Base-by-base conservation (phyloP, 2,329 filamentous ascomycete species). In the Microascus cirrosus region DNA sequence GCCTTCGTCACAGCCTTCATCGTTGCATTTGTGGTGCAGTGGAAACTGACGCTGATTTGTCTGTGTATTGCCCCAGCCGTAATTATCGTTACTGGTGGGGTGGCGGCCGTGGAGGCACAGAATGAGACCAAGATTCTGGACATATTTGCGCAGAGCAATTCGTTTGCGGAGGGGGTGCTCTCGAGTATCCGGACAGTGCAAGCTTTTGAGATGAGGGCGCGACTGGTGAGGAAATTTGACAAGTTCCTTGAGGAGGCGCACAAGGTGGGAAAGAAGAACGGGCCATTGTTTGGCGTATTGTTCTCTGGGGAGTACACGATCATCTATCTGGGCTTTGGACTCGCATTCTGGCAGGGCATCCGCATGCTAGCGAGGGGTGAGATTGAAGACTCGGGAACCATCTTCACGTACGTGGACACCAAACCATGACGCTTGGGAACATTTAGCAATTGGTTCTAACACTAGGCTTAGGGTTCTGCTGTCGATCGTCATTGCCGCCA, bases 321-420 rank as follows among this genome's bases (percentile, higher is more conserved):
- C 58, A 72, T 79, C 22, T 77, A 75, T 60, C 66, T 72, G 2
- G 75, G 74, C 4, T 77, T 77, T 60, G 75, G 69, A 0, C 66
- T 80, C 3, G 75, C 76, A 0, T 80, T 80, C 59, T 80, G 77
- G 77, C 74, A 79, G 59, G 78, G 77, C 0, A 71, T 79, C 60
- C 66, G 68, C 51, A 76, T 80, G 71, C 75, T 73, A 51, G 62
- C 70, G 3, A 64, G 63, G 0, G 76, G 75, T 1, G 75, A 79
- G 61, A 75, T 79, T 25, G 53, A 63, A 0, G 62, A 74, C n/a
- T 67, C 74, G 0, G 77, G 77, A 2, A 72, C 71, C 1, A 72
- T 80, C 11, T 72, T 79, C 32, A 78, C 74, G 71, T 75, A 60
- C 8, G 55, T 39, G 24, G 7, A 45, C 6, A n/a, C 50, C 15